phyloP scores from a whole-genome alignment of 192 early-diverging fungal genomes.

The Diversispora eburnea region DNA sequence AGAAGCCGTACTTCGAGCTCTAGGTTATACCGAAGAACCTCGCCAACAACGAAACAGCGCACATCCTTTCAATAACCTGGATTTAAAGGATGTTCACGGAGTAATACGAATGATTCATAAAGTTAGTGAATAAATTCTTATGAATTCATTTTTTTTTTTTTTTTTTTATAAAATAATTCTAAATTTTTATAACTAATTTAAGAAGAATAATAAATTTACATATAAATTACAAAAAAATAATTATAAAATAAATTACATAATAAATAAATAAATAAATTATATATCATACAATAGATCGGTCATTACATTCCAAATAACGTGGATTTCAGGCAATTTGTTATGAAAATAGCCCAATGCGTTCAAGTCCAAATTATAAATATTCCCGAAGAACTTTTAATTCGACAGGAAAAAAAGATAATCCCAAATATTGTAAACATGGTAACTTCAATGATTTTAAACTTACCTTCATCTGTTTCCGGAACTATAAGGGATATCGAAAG shows the following conservation, averaged over 20 bases:
- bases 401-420: conserved; percentile 25
- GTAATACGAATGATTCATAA: conserved; percentile 23
- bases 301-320: conserved; percentile 6
- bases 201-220: too few relatives aligned
- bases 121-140: neutral
- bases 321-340: conserved; percentile 25
- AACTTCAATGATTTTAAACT: conserved; percentile 9
- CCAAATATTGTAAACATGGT: conserved; percentile 28
- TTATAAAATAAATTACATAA: too few relatives aligned
- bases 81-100: conserved; percentile 26
- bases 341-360: conserved; percentile 16
- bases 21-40: conserved; percentile 4
- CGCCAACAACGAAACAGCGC: neutral
- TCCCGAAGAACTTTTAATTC: conserved; percentile 23
- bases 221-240: too few relatives aligned
- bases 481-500: neutral
- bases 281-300: conserved; percentile 27
- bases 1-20: conserved; percentile 11
- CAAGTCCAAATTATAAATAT: conserved; percentile 21
- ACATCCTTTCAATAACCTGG: conserved; percentile 3
- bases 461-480: conserved; percentile 23
- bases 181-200: neutral
- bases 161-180: neutral
- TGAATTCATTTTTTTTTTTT: neutral
- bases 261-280: too few relatives aligned